Base-by-base conservation (phyloP, 805 yeast species). In the Yamadazyma laniorum region DNA sequence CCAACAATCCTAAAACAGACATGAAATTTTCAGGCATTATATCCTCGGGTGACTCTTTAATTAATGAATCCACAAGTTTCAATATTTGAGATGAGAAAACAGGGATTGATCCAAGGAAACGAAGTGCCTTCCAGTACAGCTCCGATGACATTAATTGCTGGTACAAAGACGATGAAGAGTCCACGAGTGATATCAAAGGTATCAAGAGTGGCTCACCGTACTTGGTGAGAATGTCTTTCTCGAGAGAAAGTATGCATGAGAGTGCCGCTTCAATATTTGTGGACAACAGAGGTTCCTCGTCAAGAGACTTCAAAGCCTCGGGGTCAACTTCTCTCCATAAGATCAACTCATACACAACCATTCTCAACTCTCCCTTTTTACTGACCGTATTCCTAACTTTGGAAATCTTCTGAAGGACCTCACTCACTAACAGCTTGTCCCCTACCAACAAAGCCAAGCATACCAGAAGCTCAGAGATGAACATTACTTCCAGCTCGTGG, bases 1-100 rank as follows among this genome's bases (percentile, higher is more conserved):
- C 95, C 22, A 85, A 58, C 7, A 85, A 59, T 0, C 91, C 93
- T 25, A 85, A 64, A 8, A 85, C 58, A 47, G 77, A 72, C 75
- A 84, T 75, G 49, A 77, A 84, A 48, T 82, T 84, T 1, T 58
- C 55, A 5, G 68, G 63, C 13, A 64, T 67, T 22, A 82, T 63
- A 8, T 65, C 60, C 2, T 53, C 47, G 0, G 71, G 50, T 2
- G 61, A 46, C 17, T 53, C 37, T 14, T 55, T 53, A 21, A 74
- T 47, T 4, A 78, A 49, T 2, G 59, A 52, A 27, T 71, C 73
- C 33, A 78, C 59, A 47, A 78, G 80, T 12, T 53, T 55, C 40
- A 75, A 74, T 8, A 84, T 69, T 2, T 56, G 58, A 2, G 48
- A 47, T 0, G 82, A 67, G 44, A 65, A 67, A 0, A 56, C 59